A percentile compares a stretch with the other conserved stretches of the same genome.
Evolutionary conservation across 805 yeast genomes (phyloP).

Genomic region (Teunomyces aglyptinius): DNA sequence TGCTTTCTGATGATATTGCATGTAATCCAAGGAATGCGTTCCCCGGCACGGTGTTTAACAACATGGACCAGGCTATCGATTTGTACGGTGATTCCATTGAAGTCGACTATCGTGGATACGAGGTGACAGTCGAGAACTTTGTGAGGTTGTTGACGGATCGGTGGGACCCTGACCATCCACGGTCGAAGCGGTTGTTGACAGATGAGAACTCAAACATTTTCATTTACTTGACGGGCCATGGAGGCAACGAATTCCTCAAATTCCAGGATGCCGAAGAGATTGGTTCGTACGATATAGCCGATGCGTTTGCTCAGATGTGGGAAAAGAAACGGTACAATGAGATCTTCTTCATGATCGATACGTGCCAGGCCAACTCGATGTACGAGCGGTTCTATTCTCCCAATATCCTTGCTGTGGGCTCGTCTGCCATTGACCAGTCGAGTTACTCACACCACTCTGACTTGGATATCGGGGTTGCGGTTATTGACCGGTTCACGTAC

Average conservation of each 20-base stretch:
- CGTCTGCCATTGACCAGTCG: constrained; percentile 81
- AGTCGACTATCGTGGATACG: constrained; percentile 96
- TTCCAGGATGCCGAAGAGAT: constrained; percentile 99
- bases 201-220: constrained; percentile 94
- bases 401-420: constrained; percentile 88
- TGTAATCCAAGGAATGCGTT: constrained; percentile 95
- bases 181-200: constrained; percentile 84
- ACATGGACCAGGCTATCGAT: constrained; percentile 87
- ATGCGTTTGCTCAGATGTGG: constrained; percentile 96
- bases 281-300: constrained; percentile 92
- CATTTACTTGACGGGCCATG: constrained; percentile 96
- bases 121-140: constrained; percentile 96
- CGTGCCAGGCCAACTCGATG: constrained; percentile 99
- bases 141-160: constrained; percentile 90
- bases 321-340: constrained; percentile 94
- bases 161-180: constrained; percentile 93
- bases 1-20: constrained; percentile 96
- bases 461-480: constrained; percentile 94
- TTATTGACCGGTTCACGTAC: constrained; percentile 94
- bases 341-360: constrained; percentile 95
- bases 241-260: constrained; percentile 95
- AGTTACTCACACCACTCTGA: constrained; percentile 96
- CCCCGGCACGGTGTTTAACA: constrained; percentile 94
- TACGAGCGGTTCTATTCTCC: constrained; percentile 90
- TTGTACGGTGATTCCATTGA: constrained; percentile 92